phyloP scores from a whole-genome alignment of 441 rosid genomes.

The Manihot esculenta region DNA sequence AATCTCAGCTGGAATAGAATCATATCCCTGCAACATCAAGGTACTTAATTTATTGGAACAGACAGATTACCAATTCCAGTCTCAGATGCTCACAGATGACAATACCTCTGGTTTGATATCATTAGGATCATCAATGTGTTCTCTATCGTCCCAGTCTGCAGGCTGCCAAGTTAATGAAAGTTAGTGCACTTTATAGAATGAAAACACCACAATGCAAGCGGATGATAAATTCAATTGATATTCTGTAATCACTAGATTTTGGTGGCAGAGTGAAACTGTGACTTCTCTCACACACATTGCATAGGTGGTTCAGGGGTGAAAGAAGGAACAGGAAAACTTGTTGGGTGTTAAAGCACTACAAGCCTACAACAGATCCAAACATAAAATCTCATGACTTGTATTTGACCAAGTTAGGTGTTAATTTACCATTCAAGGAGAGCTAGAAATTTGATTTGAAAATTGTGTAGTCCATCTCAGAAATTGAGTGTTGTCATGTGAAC shows the following conservation, averaged over 20 bases:
- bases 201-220: background rate
- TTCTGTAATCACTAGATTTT: background rate
- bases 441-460: background rate
- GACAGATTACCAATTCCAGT: too few species aligned
- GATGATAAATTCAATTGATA: background rate
- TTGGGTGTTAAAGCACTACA: background rate
- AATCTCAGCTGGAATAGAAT: conserved; percentile 61
- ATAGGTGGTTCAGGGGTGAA: background rate
- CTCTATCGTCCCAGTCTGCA: conserved; percentile 87
- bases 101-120: conserved; percentile 74
- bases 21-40: conserved; percentile 56
- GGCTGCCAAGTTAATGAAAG: conserved; percentile 44
- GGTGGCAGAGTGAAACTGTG: background rate
- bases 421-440: background rate
- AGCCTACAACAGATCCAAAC: background rate
- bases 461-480: background rate
- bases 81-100: background rate
- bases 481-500: background rate
- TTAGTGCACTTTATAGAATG: background rate
- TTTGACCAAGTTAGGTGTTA: background rate
- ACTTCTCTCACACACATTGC: background rate
- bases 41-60: conserved; percentile 23
- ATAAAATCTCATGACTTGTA: background rate
- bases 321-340: background rate
- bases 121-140: conserved; percentile 75